These are phyloP conservation scores for Talaromyces rugulosus DNA, from an alignment of 2,329 filamentous ascomycete species.

Conservation along the genomic window DNA sequence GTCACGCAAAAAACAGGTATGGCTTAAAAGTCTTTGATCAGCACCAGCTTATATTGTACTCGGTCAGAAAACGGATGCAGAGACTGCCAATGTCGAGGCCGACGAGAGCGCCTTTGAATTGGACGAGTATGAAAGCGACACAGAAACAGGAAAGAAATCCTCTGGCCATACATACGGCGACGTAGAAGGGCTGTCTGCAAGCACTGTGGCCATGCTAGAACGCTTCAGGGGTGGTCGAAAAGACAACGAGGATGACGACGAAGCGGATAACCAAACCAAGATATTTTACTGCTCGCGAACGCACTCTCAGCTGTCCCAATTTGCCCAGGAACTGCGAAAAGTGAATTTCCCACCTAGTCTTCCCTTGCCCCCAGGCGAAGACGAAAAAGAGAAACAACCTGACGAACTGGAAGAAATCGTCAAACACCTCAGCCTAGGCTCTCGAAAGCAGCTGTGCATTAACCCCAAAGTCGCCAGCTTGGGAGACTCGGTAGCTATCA, in stretches of 20 bases:
- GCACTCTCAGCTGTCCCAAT: constrained; percentile 86
- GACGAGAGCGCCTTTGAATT: constrained; percentile 70
- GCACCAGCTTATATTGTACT: not conserved
- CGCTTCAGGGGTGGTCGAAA: constrained; percentile 52
- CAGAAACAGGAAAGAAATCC: constrained; percentile 38
- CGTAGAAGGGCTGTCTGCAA: constrained; percentile 59
- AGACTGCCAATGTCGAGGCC: constrained; percentile 20
- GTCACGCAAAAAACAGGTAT: constrained; percentile 43
- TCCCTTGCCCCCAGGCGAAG: constrained; percentile 31
- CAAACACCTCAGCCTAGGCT: constrained; percentile 79
- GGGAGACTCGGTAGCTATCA: constrained; percentile 71
- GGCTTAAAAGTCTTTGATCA: not conserved
- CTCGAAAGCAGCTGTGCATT: constrained; percentile 84
- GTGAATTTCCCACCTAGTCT: constrained; percentile 73
- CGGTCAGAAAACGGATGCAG: constrained; percentile 25
- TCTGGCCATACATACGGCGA: constrained; percentile 26
- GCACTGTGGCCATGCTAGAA: constrained; percentile 70
- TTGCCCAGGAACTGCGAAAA: constrained; percentile 74
- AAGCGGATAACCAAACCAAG: constrained; percentile 65
- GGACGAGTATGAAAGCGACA: constrained; percentile 67
- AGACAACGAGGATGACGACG: constrained; percentile 49
- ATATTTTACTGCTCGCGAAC: constrained; percentile 92
- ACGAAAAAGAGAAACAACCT: constrained; percentile 21
- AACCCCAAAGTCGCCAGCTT: constrained; percentile 75
- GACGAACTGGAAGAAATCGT: constrained; percentile 54